These are phyloP conservation scores for Termitomyces sp. DNA, from an alignment of 768 basidiomycete species.

Conservation along the genomic window DNA sequence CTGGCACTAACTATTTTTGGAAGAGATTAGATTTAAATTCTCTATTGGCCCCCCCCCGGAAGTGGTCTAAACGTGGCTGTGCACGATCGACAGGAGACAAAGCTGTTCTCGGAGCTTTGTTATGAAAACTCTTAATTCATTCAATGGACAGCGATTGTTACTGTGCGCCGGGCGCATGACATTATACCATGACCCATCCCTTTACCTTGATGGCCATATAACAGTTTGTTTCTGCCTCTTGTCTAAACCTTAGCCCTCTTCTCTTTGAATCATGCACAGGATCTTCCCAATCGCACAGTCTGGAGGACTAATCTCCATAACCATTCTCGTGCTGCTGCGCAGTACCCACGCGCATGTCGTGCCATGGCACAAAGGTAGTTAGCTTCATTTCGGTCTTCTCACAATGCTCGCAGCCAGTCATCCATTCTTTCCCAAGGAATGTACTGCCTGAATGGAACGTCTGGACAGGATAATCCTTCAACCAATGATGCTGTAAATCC, in stretches of 20 bases:
- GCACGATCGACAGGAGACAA: neutral
- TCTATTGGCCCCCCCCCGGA: neutral
- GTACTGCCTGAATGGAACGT: constrained; percentile 39
- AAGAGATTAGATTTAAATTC: neutral
- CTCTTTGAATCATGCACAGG: neutral
- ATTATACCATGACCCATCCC: neutral
- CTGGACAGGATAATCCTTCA: constrained; percentile 29
- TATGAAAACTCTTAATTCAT: neutral
- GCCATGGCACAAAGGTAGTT: constrained; percentile 13
- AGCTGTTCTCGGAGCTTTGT: constrained; percentile 1
- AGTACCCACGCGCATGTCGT: constrained; percentile 12
- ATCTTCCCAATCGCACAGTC: neutral
- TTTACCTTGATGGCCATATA: neutral
- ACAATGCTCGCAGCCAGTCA: neutral
- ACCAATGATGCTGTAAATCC: constrained; percentile 35
- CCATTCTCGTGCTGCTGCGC: constrained; percentile 7
- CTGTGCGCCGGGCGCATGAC: neutral
- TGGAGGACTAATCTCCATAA: neutral
- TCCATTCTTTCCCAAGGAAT: constrained; percentile 22
- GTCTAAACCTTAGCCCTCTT: neutral
- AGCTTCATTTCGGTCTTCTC: neutral
- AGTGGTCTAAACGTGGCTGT: constrained; percentile 1
- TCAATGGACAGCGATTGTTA: neutral
- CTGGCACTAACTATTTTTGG: neutral
- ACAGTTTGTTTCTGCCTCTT: neutral